phyloP scores from a whole-genome alignment of 1,284 basidiomycete genomes.

The Leucoagaricus sp. region DNA sequence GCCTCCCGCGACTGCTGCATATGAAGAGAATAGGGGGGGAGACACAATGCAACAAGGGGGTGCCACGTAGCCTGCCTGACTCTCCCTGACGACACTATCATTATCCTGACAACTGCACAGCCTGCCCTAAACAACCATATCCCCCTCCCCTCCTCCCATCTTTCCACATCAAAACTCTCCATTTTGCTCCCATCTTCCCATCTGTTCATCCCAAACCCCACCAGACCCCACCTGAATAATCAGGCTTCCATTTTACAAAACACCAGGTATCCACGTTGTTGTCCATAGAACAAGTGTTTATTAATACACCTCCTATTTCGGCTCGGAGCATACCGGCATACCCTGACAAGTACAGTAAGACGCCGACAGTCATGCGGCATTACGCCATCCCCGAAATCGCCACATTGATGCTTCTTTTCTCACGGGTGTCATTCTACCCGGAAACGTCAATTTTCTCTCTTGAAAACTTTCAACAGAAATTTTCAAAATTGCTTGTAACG shows the following conservation, averaged over 20 bases:
- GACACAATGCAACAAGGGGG: neutral
- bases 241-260: constrained; percentile 13
- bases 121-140: neutral
- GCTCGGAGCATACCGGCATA: constrained; percentile 10
- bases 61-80: constrained; percentile 13
- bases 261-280: constrained; percentile 7
- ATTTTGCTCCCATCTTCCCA: constrained; percentile 6
- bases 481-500: neutral
- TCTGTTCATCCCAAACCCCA: constrained; percentile 2
- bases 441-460: neutral
- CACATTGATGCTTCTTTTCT: constrained; percentile 4
- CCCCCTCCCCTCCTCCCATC: neutral
- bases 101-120: constrained; percentile 8
- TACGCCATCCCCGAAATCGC: constrained; percentile 7
- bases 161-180: neutral
- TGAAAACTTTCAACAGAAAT: neutral
- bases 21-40: neutral
- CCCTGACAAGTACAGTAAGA: neutral
- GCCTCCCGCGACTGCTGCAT: neutral
- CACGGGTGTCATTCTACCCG: neutral
- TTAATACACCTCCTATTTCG: constrained; percentile 6
- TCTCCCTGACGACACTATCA: constrained; percentile 26
- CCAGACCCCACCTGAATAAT: neutral
- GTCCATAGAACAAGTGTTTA: neutral
- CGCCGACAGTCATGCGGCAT: neutral